phyloP scores from a whole-genome alignment of 805 yeast genomes.

The Ogataea haglerorum region DNA sequence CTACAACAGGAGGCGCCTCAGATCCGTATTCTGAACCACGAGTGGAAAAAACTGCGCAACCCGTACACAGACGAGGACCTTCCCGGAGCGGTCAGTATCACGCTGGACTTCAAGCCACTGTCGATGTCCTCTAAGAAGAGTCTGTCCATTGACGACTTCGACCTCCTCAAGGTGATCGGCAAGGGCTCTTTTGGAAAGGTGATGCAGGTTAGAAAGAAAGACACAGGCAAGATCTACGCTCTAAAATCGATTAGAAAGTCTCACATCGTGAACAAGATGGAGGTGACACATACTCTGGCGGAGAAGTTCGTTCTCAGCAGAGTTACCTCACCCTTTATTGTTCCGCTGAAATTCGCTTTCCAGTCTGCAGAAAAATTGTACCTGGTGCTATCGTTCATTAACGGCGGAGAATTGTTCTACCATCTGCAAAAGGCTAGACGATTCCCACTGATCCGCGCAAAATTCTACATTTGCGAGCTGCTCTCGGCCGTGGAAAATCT shows the following conservation, averaged over 20 bases:
- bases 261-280: conserved; percentile 89
- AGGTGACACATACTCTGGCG: conserved; percentile 93
- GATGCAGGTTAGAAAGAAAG: conserved; percentile 96
- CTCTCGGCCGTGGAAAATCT: conserved; percentile 89
- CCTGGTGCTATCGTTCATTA: conserved; percentile 85
- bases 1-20: conserved; percentile 34
- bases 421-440: conserved; percentile 89
- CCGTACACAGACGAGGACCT: conserved; percentile 33
- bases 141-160: conserved; percentile 86
- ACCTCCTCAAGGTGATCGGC: conserved; percentile 89
- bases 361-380: conserved; percentile 96
- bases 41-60: conserved; percentile 39
- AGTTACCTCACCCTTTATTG: conserved; percentile 92
- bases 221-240: conserved; percentile 92
- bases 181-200: conserved; percentile 98
- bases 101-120: conserved; percentile 34
- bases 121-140: conserved; percentile 48
- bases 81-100: conserved; percentile 39
- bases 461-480: conserved; percentile 92
- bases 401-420: conserved; percentile 95
- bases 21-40: conserved; percentile 65
- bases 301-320: conserved; percentile 94
- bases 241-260: conserved; percentile 90
- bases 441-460: conserved; percentile 82
- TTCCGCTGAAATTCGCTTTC: conserved; percentile 92